Evolutionary conservation across 2,329 filamentous ascomycete species (phyloP).

Genomic region (Penicillium oxalicum): DNA sequence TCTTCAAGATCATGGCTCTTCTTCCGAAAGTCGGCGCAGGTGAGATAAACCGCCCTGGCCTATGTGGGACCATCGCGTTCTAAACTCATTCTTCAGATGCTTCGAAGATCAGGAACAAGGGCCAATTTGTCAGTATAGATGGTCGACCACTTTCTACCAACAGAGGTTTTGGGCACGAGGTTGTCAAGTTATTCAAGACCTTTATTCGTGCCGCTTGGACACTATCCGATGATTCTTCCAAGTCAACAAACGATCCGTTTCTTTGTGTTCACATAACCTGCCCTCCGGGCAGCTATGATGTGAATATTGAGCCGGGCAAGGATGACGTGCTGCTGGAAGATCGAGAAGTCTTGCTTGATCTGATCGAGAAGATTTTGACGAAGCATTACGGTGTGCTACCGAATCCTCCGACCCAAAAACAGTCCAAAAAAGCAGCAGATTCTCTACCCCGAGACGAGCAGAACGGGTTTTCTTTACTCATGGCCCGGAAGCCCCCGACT

Average conservation of each 20-base stretch:
- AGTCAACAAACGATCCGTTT: conserved; percentile 48
- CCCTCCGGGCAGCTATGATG: conserved; percentile 51
- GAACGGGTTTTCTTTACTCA: conserved; percentile 9
- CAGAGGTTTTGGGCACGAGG: conserved; percentile 49
- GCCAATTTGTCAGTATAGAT: conserved; percentile 53
- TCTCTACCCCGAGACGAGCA: not conserved
- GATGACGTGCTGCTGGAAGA: conserved; percentile 57
- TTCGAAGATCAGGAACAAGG: conserved; percentile 28
- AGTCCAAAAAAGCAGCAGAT: not conserved
- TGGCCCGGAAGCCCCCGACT: conserved; percentile 8
- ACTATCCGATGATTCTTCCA: conserved; percentile 11
- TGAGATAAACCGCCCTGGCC: not conserved
- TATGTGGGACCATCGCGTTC: conserved; percentile 22
- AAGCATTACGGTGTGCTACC: conserved; percentile 29
- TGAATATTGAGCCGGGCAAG: conserved; percentile 59
- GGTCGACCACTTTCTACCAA: conserved; percentile 48
- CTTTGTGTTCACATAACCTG: conserved; percentile 51
- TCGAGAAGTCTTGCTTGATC: conserved; percentile 34
- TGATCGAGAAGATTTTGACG: conserved; percentile 42
- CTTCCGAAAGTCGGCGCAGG: conserved; percentile 41
- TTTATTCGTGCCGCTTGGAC: conserved; percentile 39
- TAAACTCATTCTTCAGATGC: conserved; percentile 30
- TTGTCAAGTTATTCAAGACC: conserved; percentile 48
- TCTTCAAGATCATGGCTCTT: conserved; percentile 44
- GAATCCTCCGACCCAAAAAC: not conserved